Evolutionary conservation across 2,329 filamentous ascomycete genomes (phyloP).

Genomic region (Pestalotiopsis sp.): DNA sequence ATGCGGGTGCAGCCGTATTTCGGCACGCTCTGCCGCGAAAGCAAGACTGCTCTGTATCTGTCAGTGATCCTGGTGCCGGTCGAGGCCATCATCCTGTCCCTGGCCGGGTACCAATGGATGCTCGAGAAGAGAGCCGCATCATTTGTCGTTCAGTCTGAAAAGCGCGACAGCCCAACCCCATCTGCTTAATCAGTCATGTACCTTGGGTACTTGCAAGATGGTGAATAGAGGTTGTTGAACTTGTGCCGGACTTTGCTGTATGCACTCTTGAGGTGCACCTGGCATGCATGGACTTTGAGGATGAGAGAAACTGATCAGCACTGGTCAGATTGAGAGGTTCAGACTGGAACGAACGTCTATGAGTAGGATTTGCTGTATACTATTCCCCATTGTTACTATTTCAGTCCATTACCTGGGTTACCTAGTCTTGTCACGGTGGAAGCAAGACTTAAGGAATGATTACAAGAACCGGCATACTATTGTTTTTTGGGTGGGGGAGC

Average conservation of each 20-base stretch:
- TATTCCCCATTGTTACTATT: no score
- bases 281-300: no score
- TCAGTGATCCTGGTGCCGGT: conserved; percentile 60
- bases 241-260: background rate
- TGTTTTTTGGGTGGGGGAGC: no score
- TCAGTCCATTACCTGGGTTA: no score
- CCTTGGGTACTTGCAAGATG: background rate
- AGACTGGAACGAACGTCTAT: no score
- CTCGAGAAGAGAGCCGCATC: conserved; percentile 44
- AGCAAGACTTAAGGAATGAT: no score
- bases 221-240: background rate
- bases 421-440: no score
- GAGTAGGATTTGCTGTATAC: no score
- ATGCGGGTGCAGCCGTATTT: conserved; percentile 60
- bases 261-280: no score
- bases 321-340: no score
- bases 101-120: conserved; percentile 48
- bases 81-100: conserved; percentile 50
- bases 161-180: conserved; percentile 33
- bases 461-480: no score
- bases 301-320: no score
- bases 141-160: conserved; percentile 33
- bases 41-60: conserved; percentile 56
- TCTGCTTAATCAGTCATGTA: background rate
- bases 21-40: conserved; percentile 59